A percentile compares a stretch with the other conserved stretches of the same genome.
Conservation (phyloP, 1,139 yeast genomes). For the Suhomyces wounanorum region DNA sequence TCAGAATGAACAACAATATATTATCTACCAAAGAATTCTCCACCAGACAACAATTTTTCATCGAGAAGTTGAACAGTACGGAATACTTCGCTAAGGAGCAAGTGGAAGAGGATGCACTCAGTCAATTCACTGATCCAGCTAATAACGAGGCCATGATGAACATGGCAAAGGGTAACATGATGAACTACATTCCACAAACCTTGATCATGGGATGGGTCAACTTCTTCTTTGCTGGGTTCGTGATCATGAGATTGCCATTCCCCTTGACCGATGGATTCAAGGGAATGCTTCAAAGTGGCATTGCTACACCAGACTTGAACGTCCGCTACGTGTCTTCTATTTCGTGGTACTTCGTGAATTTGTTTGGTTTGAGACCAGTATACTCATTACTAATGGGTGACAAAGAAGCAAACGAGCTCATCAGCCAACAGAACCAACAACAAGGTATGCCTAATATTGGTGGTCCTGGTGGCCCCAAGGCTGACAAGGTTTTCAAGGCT, state of each 20-base stretch:
- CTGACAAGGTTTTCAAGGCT: conserved; percentile 59
- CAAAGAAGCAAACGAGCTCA: conserved; percentile 50
- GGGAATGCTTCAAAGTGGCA: conserved; percentile 88
- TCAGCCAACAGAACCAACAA: conserved; percentile 48
- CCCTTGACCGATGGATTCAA: conserved; percentile 89
- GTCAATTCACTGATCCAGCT: conserved; percentile 71
- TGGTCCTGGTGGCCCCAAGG: conserved; percentile 61
- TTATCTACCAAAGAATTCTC: conserved; percentile 50
- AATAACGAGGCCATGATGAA: conserved; percentile 74
- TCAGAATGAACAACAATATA: conserved; percentile 51
- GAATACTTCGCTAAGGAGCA: conserved; percentile 47
- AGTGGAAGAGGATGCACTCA: conserved; percentile 46
- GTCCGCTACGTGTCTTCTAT: conserved; percentile 94
- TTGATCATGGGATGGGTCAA: conserved; percentile 96
- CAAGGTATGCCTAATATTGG: conserved; percentile 45
- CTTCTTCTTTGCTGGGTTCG: conserved; percentile 89
- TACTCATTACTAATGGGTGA: conserved; percentile 72
- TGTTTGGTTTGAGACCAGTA: conserved; percentile 81
- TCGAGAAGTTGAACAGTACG: conserved; percentile 51
- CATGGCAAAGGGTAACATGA: conserved; percentile 78
- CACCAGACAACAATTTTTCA: conserved; percentile 46
- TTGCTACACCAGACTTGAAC: conserved; percentile 80
- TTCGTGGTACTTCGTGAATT: conserved; percentile 95
- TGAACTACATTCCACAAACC: conserved; percentile 89
- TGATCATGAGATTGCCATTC: conserved; percentile 59